These are phyloP conservation scores for Petunia secreta DNA, from an alignment of 257 asterid species.

Conservation along the genomic window DNA sequence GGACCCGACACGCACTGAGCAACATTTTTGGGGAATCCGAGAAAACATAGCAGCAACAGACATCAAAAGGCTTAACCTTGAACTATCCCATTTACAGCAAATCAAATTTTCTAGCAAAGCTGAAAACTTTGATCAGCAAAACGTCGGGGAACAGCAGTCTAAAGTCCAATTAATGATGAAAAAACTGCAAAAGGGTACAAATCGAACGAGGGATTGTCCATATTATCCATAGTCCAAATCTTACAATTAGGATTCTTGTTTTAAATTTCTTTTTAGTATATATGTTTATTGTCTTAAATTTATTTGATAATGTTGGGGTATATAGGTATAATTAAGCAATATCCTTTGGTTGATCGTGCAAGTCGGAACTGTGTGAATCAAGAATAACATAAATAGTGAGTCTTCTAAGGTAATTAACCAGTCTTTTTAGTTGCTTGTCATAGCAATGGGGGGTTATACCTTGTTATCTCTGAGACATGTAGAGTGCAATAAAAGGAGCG, in stretches of 20 bases:
- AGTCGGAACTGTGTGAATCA: too few species aligned
- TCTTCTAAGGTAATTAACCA: too few species aligned
- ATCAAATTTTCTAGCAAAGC: neutral
- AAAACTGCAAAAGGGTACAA: constrained; percentile 16
- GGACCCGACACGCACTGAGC: too few species aligned
- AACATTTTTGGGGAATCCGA: too few species aligned
- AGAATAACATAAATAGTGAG: too few species aligned
- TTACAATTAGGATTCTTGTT: neutral
- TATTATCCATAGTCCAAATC: constrained; percentile 7
- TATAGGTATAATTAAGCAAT: neutral
- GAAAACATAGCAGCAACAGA: neutral
- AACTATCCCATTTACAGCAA: neutral
- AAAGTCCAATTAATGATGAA: neutral
- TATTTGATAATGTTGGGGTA: too few species aligned
- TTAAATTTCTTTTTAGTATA: too few species aligned
- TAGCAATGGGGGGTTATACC: constrained; percentile 50
- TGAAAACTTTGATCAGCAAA: neutral
- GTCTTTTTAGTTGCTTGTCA: too few species aligned
- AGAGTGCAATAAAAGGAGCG: constrained; percentile 78
- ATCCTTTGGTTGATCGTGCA: too few species aligned
- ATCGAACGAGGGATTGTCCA: neutral
- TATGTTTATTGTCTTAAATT: too few species aligned
- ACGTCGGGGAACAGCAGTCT: neutral
- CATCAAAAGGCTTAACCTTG: constrained; percentile 9
- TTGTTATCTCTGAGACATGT: constrained; percentile 94